phyloP scores from a whole-genome alignment of 441 rosid species.

The Heliophila coronopifolia region DNA sequence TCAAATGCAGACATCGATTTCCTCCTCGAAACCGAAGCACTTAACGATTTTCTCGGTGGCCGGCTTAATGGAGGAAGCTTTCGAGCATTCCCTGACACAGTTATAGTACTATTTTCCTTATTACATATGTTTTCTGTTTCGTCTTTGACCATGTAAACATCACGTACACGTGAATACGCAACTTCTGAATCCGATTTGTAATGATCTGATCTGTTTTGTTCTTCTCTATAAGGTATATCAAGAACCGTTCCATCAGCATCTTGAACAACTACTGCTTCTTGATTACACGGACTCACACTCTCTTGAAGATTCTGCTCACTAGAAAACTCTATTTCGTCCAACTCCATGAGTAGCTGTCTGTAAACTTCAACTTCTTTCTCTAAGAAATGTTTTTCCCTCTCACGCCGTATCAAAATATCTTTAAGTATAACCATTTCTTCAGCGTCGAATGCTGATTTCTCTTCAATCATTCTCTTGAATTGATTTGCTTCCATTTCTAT shows the following conservation, averaged over 20 bases:
- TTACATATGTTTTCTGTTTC: conserved; percentile 18
- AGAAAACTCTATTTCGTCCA: conserved; percentile 36
- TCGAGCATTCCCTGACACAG: conserved; percentile 42
- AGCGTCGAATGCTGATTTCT: conserved; percentile 56
- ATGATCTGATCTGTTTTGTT: conserved; percentile 22
- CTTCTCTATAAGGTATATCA: conserved; percentile 23
- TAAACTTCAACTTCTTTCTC: conserved; percentile 76
- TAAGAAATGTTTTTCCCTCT: conserved; percentile 69
- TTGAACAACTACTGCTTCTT: conserved; percentile 41
- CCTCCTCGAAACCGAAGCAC: conserved; percentile 40
- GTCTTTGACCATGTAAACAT: conserved; percentile 41
- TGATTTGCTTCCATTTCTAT: conserved; percentile 73
- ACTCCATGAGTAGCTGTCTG: conserved; percentile 35
- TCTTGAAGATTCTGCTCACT: conserved; percentile 22
- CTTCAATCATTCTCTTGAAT: conserved; percentile 66
- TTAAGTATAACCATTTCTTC: conserved; percentile 81
- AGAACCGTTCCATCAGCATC: conserved; percentile 29
- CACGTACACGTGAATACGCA: conserved; percentile 28
- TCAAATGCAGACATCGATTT: conserved; percentile 78
- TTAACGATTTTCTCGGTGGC: conserved; percentile 30
- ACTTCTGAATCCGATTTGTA: conserved; percentile 21
- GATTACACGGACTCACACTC: no score
- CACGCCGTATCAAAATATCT: conserved; percentile 73
- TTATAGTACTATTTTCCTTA: conserved; percentile 32
- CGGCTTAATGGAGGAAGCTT: conserved; percentile 38